Conservation (phyloP, 805 yeast genomes). For the Cephaloascus albidus region DNA sequence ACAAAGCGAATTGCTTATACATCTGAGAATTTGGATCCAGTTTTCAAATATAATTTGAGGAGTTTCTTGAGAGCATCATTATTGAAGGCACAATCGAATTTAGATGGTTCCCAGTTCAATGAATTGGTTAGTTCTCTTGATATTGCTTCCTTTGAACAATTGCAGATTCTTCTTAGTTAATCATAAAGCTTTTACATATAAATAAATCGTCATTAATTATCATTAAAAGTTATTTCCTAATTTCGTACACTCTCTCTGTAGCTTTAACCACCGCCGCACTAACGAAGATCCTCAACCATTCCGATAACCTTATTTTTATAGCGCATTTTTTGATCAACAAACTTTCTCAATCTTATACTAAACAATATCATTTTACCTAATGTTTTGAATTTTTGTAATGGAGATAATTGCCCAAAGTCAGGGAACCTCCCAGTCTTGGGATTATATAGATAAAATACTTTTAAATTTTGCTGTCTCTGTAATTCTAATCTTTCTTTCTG, state of each 20-base stretch:
- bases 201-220: no score
- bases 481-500: no score
- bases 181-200: no score
- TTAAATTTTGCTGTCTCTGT: background rate
- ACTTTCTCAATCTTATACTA: background rate
- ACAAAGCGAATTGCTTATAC: conserved; percentile 29
- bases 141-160: conserved; percentile 13
- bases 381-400: background rate
- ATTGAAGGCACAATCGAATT: conserved; percentile 12
- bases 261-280: no score
- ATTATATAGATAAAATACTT: no score
- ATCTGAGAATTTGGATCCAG: conserved; percentile 34
- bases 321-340: no score
- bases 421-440: background rate
- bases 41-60: conserved; percentile 42
- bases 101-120: conserved; percentile 20
- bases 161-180: background rate
- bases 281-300: no score
- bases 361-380: background rate
- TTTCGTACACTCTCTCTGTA: no score
- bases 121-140: conserved; percentile 20
- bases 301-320: no score
- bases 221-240: no score
- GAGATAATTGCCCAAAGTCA: background rate
- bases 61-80: conserved; percentile 26